phyloP scores from a whole-genome alignment of 2,329 filamentous ascomycete species.

The Paramyrothecium sp. region DNA sequence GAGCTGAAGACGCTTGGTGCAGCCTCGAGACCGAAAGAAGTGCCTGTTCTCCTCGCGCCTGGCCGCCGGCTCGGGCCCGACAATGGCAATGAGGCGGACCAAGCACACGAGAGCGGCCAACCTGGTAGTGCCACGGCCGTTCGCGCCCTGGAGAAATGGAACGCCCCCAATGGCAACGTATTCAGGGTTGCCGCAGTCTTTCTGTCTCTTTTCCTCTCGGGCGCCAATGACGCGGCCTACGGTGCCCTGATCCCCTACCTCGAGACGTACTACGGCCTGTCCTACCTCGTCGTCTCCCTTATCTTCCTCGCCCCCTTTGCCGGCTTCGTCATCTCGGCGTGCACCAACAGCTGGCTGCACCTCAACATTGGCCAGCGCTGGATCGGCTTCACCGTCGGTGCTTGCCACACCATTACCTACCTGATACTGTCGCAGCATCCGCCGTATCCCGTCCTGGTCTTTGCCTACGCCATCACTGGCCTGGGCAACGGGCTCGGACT shows the following conservation, averaged over 20 bases:
- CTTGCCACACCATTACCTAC: constrained; percentile 63
- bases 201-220: constrained; percentile 56
- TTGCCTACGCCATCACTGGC: constrained; percentile 65
- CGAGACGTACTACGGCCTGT: constrained; percentile 54
- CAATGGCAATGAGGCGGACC: background rate
- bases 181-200: constrained; percentile 51
- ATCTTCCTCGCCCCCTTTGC: constrained; percentile 65
- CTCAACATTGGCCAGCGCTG: constrained; percentile 38
- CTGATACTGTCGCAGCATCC: constrained; percentile 63
- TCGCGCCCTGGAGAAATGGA: constrained; percentile 40
- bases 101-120: background rate
- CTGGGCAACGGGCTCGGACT: constrained; percentile 68
- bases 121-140: background rate
- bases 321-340: constrained; percentile 61
- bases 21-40: background rate
- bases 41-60: background rate
- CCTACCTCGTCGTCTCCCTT: constrained; percentile 61
- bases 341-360: constrained; percentile 55
- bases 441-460: constrained; percentile 63
- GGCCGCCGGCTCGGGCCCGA: background rate
- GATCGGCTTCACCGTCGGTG: constrained; percentile 58
- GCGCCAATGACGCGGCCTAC: constrained; percentile 57
- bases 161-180: constrained; percentile 45
- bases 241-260: constrained; percentile 37
- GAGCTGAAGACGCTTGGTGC: background rate